Conservation (phyloP, 2,329 filamentous ascomycete species). For the Fusarium marasasianum region DNA sequence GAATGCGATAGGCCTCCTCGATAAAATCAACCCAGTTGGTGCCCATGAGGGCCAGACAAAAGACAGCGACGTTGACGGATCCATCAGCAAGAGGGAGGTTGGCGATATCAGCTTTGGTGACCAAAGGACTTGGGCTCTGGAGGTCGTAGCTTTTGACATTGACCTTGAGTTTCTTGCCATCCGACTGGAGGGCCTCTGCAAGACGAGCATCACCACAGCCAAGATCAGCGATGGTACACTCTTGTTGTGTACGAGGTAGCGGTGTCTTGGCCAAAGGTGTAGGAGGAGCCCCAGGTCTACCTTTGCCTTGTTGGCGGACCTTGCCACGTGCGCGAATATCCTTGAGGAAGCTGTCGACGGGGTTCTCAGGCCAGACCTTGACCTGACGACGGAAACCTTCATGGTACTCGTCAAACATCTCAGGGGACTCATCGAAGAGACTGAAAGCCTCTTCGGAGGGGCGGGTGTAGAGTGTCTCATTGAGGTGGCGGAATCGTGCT, state of each 20-base stretch:
- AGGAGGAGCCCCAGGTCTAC: slow-evolving; percentile 42
- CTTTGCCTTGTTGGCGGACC: slow-evolving; percentile 50
- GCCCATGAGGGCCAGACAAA: slow-evolving; percentile 97
- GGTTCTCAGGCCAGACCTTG: slow-evolving; percentile 95
- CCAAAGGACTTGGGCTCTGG: slow-evolving; percentile 76
- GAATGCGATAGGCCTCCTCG: slow-evolving; percentile 91
- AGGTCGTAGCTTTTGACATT: slow-evolving; percentile 88
- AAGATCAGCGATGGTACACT: slow-evolving; percentile 85
- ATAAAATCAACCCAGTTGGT: slow-evolving; percentile 98
- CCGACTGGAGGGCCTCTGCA: slow-evolving; percentile 71
- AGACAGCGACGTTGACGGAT: slow-evolving; percentile 86
- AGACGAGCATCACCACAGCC: slow-evolving; percentile 93
- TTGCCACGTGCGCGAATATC: slow-evolving; percentile 75
- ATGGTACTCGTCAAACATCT: slow-evolving; percentile 97
- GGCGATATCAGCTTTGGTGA: slow-evolving; percentile 90
- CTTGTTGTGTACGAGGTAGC: slow-evolving; percentile 76
- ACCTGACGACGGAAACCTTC: slow-evolving; percentile 96
- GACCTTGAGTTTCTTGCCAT: slow-evolving; percentile 73
- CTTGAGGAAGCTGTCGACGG: slow-evolving; percentile 85
- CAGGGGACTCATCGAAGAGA: slow-evolving; percentile 84
- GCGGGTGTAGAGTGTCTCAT: slow-evolving; percentile 94
- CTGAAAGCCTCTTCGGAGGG: slow-evolving; percentile 84
- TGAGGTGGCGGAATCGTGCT: slow-evolving; percentile 95
- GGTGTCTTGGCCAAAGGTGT: slow-evolving; percentile 51
- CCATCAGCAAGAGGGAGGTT: slow-evolving; percentile 79